phyloP scores from a whole-genome alignment of 495 filamentous ascomycete genomes.

The Melanomma pulvis-pyrius region DNA sequence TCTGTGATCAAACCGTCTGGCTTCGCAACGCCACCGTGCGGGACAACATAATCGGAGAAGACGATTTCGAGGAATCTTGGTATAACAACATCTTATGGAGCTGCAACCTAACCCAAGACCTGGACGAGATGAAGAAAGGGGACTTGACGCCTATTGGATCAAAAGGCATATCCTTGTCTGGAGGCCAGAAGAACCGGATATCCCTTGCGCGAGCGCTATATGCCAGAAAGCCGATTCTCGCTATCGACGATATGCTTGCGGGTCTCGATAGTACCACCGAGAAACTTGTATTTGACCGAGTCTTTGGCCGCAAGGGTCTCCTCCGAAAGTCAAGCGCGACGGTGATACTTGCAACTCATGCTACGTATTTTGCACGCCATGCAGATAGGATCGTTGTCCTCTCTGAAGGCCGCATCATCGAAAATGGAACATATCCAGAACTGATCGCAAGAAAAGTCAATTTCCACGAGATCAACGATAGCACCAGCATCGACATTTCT shows the following conservation, averaged over 20 bases:
- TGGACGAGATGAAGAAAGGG: conserved; percentile 26
- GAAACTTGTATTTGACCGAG: conserved; percentile 42
- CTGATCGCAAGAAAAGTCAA: conserved; percentile 1
- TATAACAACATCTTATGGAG: conserved; percentile 24
- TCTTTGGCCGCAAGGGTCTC: conserved; percentile 49
- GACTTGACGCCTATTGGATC: conserved; percentile 28
- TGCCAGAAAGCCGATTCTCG: conserved; percentile 38
- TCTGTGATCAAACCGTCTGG: conserved; percentile 33
- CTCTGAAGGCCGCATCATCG: conserved; percentile 17
- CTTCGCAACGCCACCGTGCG: conserved; percentile 29
- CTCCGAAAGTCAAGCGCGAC: conserved; percentile 45
- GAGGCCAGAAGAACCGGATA: conserved; percentile 36
- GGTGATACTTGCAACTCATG: conserved; percentile 48
- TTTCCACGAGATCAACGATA: conserved; percentile 5
- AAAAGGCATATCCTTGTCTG: conserved; percentile 28
- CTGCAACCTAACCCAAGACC: conserved; percentile 23
- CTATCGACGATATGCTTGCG: conserved; percentile 49
- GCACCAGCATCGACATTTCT: not conserved
- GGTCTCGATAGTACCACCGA: conserved; percentile 48
- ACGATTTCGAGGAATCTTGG: conserved; percentile 14
- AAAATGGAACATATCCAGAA: conserved; percentile 36
- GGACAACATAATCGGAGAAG: conserved; percentile 34
- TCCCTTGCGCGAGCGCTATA: conserved; percentile 47
- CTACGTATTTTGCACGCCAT: conserved; percentile 15
- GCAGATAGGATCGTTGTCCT: conserved; percentile 33